Evolutionary conservation across 805 yeast species (phyloP).

Genomic region (Wickerhamiella bombiphila): DNA sequence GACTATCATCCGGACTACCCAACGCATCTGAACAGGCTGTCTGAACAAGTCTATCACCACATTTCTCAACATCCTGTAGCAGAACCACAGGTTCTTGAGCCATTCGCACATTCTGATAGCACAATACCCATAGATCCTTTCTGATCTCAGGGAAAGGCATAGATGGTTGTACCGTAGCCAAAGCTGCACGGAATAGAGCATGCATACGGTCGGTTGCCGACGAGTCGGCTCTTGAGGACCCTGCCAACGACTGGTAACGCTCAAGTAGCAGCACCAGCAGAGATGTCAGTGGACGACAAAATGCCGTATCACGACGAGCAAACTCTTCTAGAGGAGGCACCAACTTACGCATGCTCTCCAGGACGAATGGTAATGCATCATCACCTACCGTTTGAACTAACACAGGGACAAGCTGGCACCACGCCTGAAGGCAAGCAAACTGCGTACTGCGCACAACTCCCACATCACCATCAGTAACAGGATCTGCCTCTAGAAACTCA

Average conservation of each 20-base stretch:
- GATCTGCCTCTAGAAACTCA: neutral
- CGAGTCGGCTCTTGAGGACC: constrained; percentile 21
- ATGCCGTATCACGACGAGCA: constrained; percentile 46
- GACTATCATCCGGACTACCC: constrained; percentile 52
- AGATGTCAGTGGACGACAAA: constrained; percentile 65
- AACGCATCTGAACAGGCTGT: constrained; percentile 65
- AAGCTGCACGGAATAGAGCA: constrained; percentile 57
- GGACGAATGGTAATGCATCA: constrained; percentile 47
- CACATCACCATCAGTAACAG: neutral
- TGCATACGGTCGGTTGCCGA: constrained; percentile 35
- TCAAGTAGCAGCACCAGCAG: constrained; percentile 58
- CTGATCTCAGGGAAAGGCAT: constrained; percentile 52
- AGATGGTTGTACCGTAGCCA: constrained; percentile 59
- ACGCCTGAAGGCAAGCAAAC: constrained; percentile 52
- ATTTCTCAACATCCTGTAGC: constrained; percentile 27
- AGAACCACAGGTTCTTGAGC: neutral
- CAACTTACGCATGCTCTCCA: constrained; percentile 61
- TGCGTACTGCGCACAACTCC: constrained; percentile 26
- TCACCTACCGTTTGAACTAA: constrained; percentile 31
- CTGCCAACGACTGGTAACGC: constrained; percentile 34
- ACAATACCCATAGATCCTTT: constrained; percentile 63
- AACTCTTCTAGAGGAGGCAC: constrained; percentile 67
- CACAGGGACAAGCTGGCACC: constrained; percentile 71
- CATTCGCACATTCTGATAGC: constrained; percentile 52
- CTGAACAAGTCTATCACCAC: constrained; percentile 50